Percentiles rank a stretch among this genome's conserved stretches.
Conservation (phyloP, 768 basidiomycete species). For the Leccinum obscurum region DNA sequence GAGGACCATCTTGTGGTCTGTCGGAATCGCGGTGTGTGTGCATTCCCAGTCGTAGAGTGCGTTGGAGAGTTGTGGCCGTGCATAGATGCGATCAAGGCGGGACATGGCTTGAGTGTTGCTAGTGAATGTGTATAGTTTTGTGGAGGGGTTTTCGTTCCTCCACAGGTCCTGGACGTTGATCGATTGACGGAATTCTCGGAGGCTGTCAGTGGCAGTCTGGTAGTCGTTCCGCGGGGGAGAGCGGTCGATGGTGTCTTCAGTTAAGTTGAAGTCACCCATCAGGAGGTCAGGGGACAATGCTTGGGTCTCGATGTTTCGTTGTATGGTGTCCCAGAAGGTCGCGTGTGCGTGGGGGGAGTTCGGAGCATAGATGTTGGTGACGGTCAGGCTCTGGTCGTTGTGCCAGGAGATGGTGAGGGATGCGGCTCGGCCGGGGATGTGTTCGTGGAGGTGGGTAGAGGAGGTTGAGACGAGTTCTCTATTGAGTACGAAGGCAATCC, state of each 20-base stretch:
- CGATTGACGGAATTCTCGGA: slow-evolving; percentile 5
- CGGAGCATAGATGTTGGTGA: slow-evolving; percentile 40
- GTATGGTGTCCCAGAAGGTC: slow-evolving; percentile 27
- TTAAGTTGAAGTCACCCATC: slow-evolving; percentile 44
- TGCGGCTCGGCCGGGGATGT: not conserved
- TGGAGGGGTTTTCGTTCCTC: not conserved
- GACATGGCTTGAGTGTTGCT: not conserved
- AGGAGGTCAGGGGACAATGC: slow-evolving; percentile 29
- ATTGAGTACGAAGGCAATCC: not conserved
- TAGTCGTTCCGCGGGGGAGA: slow-evolving; percentile 30
- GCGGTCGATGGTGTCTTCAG: slow-evolving; percentile 39
- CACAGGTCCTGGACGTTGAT: not conserved
- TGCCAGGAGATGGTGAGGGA: not conserved
- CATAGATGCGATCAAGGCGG: not conserved
- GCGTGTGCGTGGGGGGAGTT: slow-evolving; percentile 28
- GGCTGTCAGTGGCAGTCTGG: not conserved
- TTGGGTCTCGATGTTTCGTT: not conserved
- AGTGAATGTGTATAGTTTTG: not conserved
- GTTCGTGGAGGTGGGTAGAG: no score
- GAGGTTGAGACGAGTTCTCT: not conserved
- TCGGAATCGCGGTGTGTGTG: not conserved
- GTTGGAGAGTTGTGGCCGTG: not conserved
- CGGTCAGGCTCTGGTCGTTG: slow-evolving; percentile 3
- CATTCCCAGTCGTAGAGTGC: not conserved
- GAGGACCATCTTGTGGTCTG: slow-evolving; percentile 14